Percentiles rank a stretch among this genome's conserved stretches.
Evolutionary conservation across 2,329 filamentous ascomycete species (phyloP).

Genomic region (Ustilaginoidea virens): DNA sequence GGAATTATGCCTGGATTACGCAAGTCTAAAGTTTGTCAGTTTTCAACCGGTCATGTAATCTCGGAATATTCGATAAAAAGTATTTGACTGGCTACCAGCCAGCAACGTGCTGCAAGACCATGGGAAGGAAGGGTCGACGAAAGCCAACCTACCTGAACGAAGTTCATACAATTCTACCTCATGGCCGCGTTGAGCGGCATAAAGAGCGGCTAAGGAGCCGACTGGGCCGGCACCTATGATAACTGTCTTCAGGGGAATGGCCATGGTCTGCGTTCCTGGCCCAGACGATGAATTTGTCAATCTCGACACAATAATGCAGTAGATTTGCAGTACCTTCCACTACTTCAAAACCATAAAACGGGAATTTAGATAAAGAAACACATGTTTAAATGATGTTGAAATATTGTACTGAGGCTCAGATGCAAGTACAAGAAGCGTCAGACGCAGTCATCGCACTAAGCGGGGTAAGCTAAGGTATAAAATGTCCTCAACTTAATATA

Average conservation of each 20-base stretch:
- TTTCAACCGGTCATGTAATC: background rate
- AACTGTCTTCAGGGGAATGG: conserved; percentile 45
- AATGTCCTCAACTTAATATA: too few relatives aligned
- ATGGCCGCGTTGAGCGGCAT: conserved; percentile 77
- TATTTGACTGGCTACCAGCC: background rate
- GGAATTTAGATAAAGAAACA: too few relatives aligned
- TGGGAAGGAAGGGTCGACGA: background rate
- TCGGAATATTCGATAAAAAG: background rate
- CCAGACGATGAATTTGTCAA: too few relatives aligned
- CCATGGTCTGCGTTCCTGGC: conserved; percentile 2
- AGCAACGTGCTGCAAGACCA: conserved; percentile 1
- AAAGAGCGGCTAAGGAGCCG: conserved; percentile 79
- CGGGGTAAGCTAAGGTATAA: too few relatives aligned
- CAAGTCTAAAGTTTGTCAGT: conserved; percentile 47
- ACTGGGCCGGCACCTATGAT: conserved; percentile 90
- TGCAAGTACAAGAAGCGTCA: too few relatives aligned
- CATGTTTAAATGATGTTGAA: too few relatives aligned
- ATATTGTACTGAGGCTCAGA: too few relatives aligned
- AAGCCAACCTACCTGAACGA: conserved; percentile 54
- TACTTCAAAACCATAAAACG: too few relatives aligned
- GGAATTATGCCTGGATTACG: conserved; percentile 69
- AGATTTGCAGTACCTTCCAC: too few relatives aligned
- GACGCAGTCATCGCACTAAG: too few relatives aligned
- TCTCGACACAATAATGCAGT: too few relatives aligned
- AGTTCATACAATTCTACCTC: conserved; percentile 91